Conservation (phyloP, 148 eudicot genomes). For the Rhododendron kiyosumense region DNA sequence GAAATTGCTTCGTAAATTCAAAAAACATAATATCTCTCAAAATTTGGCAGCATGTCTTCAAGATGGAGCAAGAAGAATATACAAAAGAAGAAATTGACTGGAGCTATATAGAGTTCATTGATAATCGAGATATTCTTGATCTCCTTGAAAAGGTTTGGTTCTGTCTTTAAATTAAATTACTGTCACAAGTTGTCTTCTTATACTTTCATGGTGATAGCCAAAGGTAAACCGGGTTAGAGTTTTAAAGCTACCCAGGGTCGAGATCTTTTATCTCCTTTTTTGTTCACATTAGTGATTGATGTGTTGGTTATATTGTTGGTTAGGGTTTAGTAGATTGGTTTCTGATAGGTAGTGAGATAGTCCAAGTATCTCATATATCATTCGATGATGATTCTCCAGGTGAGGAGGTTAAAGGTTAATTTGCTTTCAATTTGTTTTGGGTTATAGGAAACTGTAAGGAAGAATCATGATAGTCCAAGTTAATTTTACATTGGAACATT, state of each 20-base stretch:
- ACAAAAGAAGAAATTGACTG: slow-evolving; percentile 97
- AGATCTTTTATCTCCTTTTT: not conserved
- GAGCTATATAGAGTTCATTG: slow-evolving; percentile 95
- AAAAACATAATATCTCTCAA: not conserved
- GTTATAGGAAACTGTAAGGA: not conserved
- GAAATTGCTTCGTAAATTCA: not conserved
- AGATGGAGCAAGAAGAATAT: slow-evolving; percentile 99
- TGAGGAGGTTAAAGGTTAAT: not conserved
- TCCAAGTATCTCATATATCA: not conserved
- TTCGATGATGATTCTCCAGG: not conserved
- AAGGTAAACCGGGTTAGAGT: not conserved
- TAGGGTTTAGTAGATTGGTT: not conserved
- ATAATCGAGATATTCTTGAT: slow-evolving; percentile 96
- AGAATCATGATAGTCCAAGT: not conserved
- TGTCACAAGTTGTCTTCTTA: not conserved
- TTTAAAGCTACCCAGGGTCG: not conserved
- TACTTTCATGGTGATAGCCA: not conserved
- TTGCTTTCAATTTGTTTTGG: not conserved
- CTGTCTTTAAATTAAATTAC: not conserved
- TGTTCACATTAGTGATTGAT: not conserved
- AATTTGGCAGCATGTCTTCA: slow-evolving; percentile 85
- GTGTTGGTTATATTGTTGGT: not conserved
- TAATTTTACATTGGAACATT: not conserved
- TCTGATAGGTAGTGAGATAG: not conserved
- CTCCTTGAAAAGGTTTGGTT: slow-evolving; percentile 83